phyloP scores from a whole-genome alignment of 306 rosid species.

The Rosa chinensis region DNA sequence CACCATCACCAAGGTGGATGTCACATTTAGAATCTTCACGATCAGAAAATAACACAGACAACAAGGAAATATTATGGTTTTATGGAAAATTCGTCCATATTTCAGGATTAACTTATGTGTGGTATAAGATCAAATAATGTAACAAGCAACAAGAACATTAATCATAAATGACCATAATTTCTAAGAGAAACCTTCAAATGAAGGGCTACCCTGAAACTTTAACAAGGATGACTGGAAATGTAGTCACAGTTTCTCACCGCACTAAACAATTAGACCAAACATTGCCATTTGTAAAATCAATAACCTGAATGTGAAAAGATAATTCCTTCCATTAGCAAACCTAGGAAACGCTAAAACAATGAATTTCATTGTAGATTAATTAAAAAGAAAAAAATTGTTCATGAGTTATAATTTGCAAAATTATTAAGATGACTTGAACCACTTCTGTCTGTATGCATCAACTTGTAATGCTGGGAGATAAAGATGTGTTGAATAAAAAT shows the following conservation, averaged over 20 bases:
- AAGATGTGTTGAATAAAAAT: background rate
- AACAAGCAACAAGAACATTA: background rate
- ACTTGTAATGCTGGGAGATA: conserved; percentile 14
- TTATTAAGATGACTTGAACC: background rate
- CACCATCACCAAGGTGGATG: background rate
- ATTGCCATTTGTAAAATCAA: background rate
- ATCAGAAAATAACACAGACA: background rate
- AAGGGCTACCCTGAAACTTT: conserved; percentile 9
- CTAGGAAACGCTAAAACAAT: background rate
- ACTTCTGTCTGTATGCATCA: conserved; percentile 12
- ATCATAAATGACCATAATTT: background rate
- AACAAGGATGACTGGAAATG: background rate
- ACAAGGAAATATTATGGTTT: background rate
- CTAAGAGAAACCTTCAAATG: background rate
- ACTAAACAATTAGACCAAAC: background rate
- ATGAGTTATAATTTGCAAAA: background rate
- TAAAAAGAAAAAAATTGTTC: background rate
- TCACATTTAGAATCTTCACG: background rate
- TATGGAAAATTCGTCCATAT: background rate
- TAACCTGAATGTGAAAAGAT: background rate
- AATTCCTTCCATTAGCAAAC: background rate
- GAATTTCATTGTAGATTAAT: background rate
- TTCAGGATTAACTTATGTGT: background rate
- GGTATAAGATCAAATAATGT: background rate
- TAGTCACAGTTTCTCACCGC: background rate